Base-by-base conservation (phyloP, 805 yeast species). In the Metschnikowia anglica region DNA sequence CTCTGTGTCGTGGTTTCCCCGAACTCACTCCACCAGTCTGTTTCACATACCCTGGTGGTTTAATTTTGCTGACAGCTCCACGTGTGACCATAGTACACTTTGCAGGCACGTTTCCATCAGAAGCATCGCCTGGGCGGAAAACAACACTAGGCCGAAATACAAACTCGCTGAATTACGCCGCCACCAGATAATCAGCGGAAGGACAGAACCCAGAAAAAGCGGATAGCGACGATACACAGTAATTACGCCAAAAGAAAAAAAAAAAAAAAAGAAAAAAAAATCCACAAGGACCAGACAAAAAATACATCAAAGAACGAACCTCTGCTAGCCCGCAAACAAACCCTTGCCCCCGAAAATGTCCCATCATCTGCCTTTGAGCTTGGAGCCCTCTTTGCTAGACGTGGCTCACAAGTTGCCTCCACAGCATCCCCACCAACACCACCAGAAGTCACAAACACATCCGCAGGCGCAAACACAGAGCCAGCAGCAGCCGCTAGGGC, bases 381-480 rank as follows among this genome's bases (percentile, higher is more conserved):
- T 44, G 19, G 47, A 44, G 24, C 41, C 44, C 26, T 32, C 35
- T 10, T 8, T 39, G 23, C 43, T 34, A 21, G 47, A 39, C 16
- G 12, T 25, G 29, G 38, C 23, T 9, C 18, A 15, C 2, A 15
- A n/a, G 16, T 24, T 11, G 6, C 17, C 34, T 4, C 23, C 13
- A 5, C 38, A 18, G 13, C 26, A 28, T 13, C 40, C 31, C 31
- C 16, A 21, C 27, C 36, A 21, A 8, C 36, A 21, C 27, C 36
- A 21, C 3, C 36, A 21, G 19, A 11, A 18, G 15, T 18, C 35
- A 8, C 24, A 18, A 11, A 19, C 10, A 19, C 25, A 17, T 3
- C 26, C 26, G 9, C 36, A 20, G 10, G 21, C 20, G n/a, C 4
- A 12, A 4, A 12, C 28, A 4, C 28, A 6, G 10, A 33, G n/a